phyloP scores from a whole-genome alignment of 1,284 basidiomycete genomes.

The Earliella scabrosa region DNA sequence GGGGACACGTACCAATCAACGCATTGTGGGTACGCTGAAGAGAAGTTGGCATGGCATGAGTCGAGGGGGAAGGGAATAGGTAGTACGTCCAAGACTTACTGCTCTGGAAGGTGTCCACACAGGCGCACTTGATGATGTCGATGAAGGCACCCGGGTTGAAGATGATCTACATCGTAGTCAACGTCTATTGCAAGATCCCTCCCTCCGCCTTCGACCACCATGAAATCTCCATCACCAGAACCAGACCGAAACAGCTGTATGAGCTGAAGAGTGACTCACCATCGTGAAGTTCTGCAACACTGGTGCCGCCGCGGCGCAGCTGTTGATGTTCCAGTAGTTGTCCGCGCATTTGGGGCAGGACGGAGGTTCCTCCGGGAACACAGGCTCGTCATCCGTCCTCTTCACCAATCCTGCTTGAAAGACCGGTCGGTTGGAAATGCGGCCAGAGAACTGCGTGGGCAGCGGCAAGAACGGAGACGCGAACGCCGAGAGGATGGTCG shows the following conservation, averaged over 20 bases:
- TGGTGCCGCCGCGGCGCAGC: conserved; percentile 59
- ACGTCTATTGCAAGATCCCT: background rate
- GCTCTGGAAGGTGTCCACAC: conserved; percentile 67
- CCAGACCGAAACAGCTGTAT: too few species aligned
- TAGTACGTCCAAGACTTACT: too few species aligned
- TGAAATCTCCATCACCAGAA: too few species aligned
- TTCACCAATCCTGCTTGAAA: background rate
- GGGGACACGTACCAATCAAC: conserved; percentile 59
- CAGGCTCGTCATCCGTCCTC: conserved; percentile 36
- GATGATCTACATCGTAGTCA: conserved; percentile 48
- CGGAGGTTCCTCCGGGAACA: conserved; percentile 52
- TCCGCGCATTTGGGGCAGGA: conserved; percentile 59
- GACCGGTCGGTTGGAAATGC: background rate
- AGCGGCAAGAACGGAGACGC: conserved; percentile 17
- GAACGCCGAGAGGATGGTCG: conserved; percentile 10
- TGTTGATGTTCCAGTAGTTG: conserved; percentile 55
- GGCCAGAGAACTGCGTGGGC: conserved; percentile 5
- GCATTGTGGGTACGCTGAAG: conserved; percentile 64
- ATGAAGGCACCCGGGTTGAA: conserved; percentile 67
- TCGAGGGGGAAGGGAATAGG: too few species aligned
- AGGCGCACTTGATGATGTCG: conserved; percentile 69
- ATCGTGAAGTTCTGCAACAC: conserved; percentile 61
- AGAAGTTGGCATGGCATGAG: background rate
- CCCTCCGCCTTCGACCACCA: too few species aligned
- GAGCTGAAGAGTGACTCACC: too few species aligned